Evolutionary conservation across 1,139 yeast genomes (phyloP).

Genomic region (Meyerozyma sp.): DNA sequence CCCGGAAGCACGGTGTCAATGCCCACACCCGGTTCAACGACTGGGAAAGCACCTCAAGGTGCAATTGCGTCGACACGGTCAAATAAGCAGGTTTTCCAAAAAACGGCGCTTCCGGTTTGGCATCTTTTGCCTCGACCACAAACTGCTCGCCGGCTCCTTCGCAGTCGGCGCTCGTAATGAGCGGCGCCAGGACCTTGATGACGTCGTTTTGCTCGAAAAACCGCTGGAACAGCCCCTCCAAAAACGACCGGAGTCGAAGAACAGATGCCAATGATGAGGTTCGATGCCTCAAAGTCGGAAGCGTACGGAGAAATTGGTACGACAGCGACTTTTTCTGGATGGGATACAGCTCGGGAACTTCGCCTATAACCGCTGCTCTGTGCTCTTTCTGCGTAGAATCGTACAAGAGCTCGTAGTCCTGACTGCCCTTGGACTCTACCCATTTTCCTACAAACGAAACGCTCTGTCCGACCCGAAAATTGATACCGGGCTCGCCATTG

Average conservation of each 20-base stretch:
- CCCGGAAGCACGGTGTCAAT: conserved; percentile 86
- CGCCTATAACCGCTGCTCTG: conserved; percentile 35
- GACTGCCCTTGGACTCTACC: conserved; percentile 29
- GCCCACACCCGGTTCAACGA: conserved; percentile 86
- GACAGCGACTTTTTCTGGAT: conserved; percentile 76
- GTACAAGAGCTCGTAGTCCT: conserved; percentile 27
- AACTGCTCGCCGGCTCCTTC: conserved; percentile 98
- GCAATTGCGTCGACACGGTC: conserved; percentile 90
- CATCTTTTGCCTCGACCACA: conserved; percentile 34
- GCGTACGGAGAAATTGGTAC: conserved; percentile 57
- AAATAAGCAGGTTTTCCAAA: conserved; percentile 66
- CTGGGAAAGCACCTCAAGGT: conserved; percentile 73
- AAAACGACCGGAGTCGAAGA: conserved; percentile 64
- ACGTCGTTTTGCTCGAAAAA: conserved; percentile 55
- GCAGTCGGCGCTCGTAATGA: conserved; percentile 85
- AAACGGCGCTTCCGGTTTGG: conserved; percentile 32
- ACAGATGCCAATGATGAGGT: conserved; percentile 61
- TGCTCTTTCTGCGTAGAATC: conserved; percentile 19
- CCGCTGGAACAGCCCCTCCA: conserved; percentile 49
- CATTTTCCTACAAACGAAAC: conserved; percentile 29
- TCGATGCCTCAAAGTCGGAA: conserved; percentile 78
- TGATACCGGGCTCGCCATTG: conserved; percentile 24
- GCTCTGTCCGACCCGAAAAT: conserved; percentile 40
- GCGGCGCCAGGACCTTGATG: conserved; percentile 76
- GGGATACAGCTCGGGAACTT: conserved; percentile 64